Evolutionary conservation across 2,329 filamentous ascomycete genomes (phyloP).

Genomic region (Acephala macrosclerotiorum): DNA sequence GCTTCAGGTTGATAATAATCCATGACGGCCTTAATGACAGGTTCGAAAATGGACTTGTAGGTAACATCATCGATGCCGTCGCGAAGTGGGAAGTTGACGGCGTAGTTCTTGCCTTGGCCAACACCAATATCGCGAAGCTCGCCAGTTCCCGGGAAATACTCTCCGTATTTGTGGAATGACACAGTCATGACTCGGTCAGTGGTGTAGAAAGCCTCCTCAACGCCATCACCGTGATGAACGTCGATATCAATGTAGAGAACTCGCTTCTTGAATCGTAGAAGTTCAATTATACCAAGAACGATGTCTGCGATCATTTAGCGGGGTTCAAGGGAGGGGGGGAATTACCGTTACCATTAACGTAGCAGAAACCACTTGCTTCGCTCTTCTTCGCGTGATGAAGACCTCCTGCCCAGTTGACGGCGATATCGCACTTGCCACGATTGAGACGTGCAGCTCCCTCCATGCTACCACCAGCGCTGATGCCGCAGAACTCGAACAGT

Average conservation of each 20-base stretch:
- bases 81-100: slow-evolving; percentile 89
- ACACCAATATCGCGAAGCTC: slow-evolving; percentile 86
- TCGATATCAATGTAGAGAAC: slow-evolving; percentile 99
- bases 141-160: slow-evolving; percentile 93
- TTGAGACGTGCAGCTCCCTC: slow-evolving; percentile 91
- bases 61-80: slow-evolving; percentile 91
- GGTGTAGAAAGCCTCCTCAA: slow-evolving; percentile 92
- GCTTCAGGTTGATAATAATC: slow-evolving; percentile 88
- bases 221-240: slow-evolving; percentile 91
- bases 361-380: slow-evolving; percentile 96
- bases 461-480: slow-evolving; percentile 93
- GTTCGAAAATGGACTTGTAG: slow-evolving; percentile 91
- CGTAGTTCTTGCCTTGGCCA: slow-evolving; percentile 87
- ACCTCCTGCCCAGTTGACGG: slow-evolving; percentile 97
- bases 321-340: slow-evolving; percentile 20
- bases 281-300: slow-evolving; percentile 91
- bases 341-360: slow-evolving; percentile 82
- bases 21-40: slow-evolving; percentile 87
- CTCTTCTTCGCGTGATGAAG: slow-evolving; percentile 98
- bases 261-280: slow-evolving; percentile 88
- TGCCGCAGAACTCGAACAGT: slow-evolving; percentile 94
- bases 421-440: slow-evolving; percentile 92
- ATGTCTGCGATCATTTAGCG: slow-evolving; percentile 74
- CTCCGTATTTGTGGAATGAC: slow-evolving; percentile 96
- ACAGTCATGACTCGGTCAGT: slow-evolving; percentile 93